These are phyloP conservation scores for Aleurites moluccanus DNA, from an alignment of 441 rosid species.

Conservation along the genomic window DNA sequence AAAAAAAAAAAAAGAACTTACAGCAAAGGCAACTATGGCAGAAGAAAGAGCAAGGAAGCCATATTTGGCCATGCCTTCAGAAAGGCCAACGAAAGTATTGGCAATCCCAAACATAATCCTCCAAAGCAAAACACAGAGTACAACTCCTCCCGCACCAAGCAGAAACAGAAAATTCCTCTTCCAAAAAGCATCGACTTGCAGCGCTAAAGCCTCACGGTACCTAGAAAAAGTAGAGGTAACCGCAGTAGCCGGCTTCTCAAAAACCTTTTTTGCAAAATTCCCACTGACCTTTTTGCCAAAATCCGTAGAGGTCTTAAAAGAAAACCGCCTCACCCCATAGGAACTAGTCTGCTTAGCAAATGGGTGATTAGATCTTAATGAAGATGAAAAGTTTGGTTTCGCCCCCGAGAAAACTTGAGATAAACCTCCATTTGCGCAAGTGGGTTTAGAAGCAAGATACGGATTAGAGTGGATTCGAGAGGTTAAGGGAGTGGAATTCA, in stretches of 20 bases:
- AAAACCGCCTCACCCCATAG: conserved; percentile 45
- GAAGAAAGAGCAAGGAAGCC: conserved; percentile 90
- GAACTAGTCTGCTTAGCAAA: no score
- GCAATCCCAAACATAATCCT: conserved; percentile 91
- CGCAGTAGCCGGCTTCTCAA: conserved; percentile 55
- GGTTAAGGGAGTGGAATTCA: conserved; percentile 14
- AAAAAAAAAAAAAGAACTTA: conserved; percentile 39
- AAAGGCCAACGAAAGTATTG: conserved; percentile 69
- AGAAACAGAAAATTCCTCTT: conserved; percentile 63
- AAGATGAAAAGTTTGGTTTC: conserved; percentile 25
- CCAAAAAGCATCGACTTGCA: conserved; percentile 75
- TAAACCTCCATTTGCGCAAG: conserved; percentile 34
- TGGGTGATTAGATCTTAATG: not conserved
- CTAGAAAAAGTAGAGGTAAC: conserved; percentile 52
- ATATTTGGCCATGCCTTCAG: conserved; percentile 92
- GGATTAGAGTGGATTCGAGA: conserved; percentile 31
- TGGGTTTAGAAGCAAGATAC: conserved; percentile 33
- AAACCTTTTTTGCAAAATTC: conserved; percentile 45
- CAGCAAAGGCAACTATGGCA: conserved; percentile 80
- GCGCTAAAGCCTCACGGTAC: conserved; percentile 66
- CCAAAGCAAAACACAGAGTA: conserved; percentile 72
- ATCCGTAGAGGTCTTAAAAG: conserved; percentile 36
- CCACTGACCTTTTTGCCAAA: conserved; percentile 35
- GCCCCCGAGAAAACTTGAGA: conserved; percentile 36
- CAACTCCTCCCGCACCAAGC: conserved; percentile 64